Evolutionary conservation across 2,329 filamentous ascomycete genomes (phyloP).

Genomic region (Arthrobotrys conoides): DNA sequence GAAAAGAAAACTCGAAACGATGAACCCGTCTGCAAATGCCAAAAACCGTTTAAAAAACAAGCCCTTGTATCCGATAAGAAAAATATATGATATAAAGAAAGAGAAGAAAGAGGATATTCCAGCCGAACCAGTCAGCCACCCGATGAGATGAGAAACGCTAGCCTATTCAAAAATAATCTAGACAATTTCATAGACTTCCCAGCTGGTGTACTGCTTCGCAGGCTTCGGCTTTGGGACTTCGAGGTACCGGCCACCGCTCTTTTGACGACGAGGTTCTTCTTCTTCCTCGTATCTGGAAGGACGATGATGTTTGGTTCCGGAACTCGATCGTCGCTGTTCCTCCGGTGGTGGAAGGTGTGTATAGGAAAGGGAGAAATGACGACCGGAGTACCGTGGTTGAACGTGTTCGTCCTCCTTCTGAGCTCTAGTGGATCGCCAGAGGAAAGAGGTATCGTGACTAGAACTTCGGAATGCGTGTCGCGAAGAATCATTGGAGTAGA

Average conservation of each 20-base stretch:
- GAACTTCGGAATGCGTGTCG: slow-evolving; percentile 58
- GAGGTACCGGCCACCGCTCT: slow-evolving; percentile 39
- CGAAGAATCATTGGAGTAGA: slow-evolving; percentile 47
- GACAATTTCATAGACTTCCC: slow-evolving; percentile 59
- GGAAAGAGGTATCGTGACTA: slow-evolving; percentile 58
- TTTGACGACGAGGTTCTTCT: slow-evolving; percentile 36
- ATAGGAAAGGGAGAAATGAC: slow-evolving; percentile 55
- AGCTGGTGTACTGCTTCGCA: slow-evolving; percentile 55
- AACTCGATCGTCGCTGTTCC: slow-evolving; percentile 43
- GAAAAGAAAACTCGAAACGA: slow-evolving; percentile 16
- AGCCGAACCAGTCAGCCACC: slow-evolving; percentile 44
- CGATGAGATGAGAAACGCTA: slow-evolving; percentile 29
- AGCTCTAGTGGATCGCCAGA: slow-evolving; percentile 44
- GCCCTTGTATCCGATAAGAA: slow-evolving; percentile 24
- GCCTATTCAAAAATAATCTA: slow-evolving; percentile 35
- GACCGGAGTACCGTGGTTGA: slow-evolving; percentile 20
- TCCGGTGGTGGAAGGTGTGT: slow-evolving; percentile 46
- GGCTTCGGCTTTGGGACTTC: slow-evolving; percentile 52
- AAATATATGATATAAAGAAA: slow-evolving; percentile 30
- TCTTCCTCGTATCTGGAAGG: slow-evolving; percentile 48
- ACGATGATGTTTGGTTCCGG: slow-evolving; percentile 42
- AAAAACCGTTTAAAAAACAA: slow-evolving; percentile 24
- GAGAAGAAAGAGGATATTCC: slow-evolving; percentile 5
- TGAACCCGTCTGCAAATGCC: slow-evolving; percentile 50
- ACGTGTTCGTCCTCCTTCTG: slow-evolving; percentile 42